Base-by-base conservation (phyloP, 768 basidiomycete genomes). In the Psilocybe subaeruginosa region DNA sequence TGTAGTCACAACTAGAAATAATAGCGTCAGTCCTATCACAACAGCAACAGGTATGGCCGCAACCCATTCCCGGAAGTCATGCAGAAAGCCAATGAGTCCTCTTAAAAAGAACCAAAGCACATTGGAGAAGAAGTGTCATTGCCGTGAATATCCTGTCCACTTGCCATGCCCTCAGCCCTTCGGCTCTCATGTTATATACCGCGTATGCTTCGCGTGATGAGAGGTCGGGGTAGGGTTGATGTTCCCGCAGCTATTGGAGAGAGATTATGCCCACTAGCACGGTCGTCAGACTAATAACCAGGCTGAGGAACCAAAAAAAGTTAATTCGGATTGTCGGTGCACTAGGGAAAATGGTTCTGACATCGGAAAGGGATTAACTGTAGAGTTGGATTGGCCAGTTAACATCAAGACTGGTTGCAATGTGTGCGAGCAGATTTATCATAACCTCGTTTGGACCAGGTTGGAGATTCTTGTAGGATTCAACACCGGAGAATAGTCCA, bases 261-360 rank as follows among this genome's bases (percentile, higher is more conserved):
- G 55, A 46, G 19, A 56, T 45, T 6, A 35, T 56, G 9, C 55
- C 55, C 7, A 56, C 29, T 27, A 56, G 55, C 8, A 41, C 55
- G 6, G 55, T 56, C 11, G 39, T 47, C 29, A 56, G 2, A 19
- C 55, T 56, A 23, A 56, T 43, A 7, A 47, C 55, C 27, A 56
- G 41, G 17, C 55, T 56, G 43, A 56, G 29, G 43, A 56, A 56
- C 55, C 55, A 56, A 16, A 56, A 46, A 31, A n/a, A 16, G 17
- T 56, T 56, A 8, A 43, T 23, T n/a, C 37, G 23, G 43, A 46
- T 31, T 7, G 30, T 5, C 7, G 41, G 31, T n/a, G 55, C 43
- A 30, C 9, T 14, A 3, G 30, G 14, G 11, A n/a, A 8, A 33
- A 33, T 11, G 4, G 12, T 14, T 29, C 5, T 30, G 23, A n/a